phyloP scores from a whole-genome alignment of 495 filamentous ascomycete species.

The Penicillium bialowiezense region DNA sequence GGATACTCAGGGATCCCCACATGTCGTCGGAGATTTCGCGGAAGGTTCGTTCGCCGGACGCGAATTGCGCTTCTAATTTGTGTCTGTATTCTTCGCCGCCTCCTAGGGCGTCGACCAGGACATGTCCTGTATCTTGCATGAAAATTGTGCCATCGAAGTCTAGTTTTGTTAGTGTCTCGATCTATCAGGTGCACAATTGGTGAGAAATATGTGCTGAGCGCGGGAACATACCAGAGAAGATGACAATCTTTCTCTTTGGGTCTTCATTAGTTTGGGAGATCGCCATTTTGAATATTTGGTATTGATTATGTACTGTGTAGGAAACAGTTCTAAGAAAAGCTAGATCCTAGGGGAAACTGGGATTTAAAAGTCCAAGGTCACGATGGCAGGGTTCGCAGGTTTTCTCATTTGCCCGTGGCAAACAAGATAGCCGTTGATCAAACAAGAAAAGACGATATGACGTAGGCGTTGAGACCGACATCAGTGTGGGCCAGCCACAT shows the following conservation, averaged over 20 bases:
- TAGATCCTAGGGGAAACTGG: background rate
- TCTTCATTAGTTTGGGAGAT: conserved; percentile 11
- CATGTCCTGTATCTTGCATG: conserved; percentile 76
- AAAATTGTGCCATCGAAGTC: conserved; percentile 80
- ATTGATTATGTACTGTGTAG: background rate
- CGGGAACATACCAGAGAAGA: conserved; percentile 28
- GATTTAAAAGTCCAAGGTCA: background rate
- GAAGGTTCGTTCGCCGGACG: conserved; percentile 65
- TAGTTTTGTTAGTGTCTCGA: conserved; percentile 17
- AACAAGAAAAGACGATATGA: background rate
- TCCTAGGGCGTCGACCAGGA: conserved; percentile 67
- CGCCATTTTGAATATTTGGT: conserved; percentile 12
- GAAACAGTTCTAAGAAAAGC: background rate
- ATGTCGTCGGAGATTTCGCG: conserved; percentile 75
- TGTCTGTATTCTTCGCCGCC: conserved; percentile 57
- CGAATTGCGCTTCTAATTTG: conserved; percentile 64
- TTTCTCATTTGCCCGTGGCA: too few species aligned
- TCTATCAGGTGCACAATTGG: background rate
- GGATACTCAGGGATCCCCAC: conserved; percentile 67
- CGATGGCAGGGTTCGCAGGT: too few species aligned
- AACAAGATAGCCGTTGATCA: conserved; percentile 1
- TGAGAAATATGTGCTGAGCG: background rate
- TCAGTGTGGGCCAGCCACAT: conserved; percentile 9
- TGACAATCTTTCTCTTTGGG: conserved; percentile 29
- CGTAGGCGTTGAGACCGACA: conserved; percentile 2